Evolutionary conservation across 768 basidiomycete species (phyloP), one percentile per base, ranked within the genome.

Genomic region (Russula foetens): DNA sequence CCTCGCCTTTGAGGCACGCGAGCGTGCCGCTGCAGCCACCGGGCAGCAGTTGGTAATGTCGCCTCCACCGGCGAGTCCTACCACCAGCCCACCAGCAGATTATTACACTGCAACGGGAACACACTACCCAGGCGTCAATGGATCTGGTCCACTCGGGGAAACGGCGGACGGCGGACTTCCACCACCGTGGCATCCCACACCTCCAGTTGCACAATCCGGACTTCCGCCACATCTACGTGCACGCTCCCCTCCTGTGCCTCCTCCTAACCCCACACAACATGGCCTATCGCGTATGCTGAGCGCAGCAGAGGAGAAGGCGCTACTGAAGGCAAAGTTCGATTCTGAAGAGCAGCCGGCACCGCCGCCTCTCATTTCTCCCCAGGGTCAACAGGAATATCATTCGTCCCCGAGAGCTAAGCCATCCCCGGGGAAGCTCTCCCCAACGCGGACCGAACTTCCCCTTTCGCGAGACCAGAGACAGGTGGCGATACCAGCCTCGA

Each of bases 271-370:
- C 23, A 12, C 39, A 3, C 65, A 67, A 39, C 66, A 71, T 7
- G 63, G 63, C 26, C 70, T 65, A 21, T 72, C 74, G 21, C 71
- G 90, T 53, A 84, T 85, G 2, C 7, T 61, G 33, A 61, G 35
- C 21, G 90, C 90, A 3, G 84, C 82, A 0, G 89, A 92, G 66
- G 90, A 92, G 72, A 92, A 92, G 74, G 87, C 86, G 23, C 70
- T 81, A 58, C 70, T 92, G 12, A 76, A 74, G 39, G 85, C 86
- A 5, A 80, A 78, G 69, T 89, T 81, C 64, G 87, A 81, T 28
- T 79, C 77, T 1, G 81, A 84, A 65, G 81, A 86, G 35, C 50
- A 33, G 31, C 29, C 31, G 6, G 2, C 51, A 23, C 12, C n/a
- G 17, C n/a, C 63, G 69, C 45, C 29, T 7, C 63, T 39, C 38